Evolutionary conservation across 257 asterid species (phyloP).

Genomic region (Penstemon eatonii): DNA sequence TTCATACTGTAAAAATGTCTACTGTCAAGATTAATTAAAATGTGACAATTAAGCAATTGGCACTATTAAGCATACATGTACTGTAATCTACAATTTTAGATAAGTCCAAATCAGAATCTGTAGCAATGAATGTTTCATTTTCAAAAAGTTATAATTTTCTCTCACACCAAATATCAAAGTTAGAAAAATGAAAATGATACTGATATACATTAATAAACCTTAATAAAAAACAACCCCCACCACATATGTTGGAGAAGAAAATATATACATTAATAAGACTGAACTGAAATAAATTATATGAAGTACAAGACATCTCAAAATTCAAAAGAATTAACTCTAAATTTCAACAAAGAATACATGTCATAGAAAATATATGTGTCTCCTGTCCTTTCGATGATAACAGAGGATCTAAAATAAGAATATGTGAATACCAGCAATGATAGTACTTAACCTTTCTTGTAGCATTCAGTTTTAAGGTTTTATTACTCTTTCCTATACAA

Average conservation of each 20-base stretch:
- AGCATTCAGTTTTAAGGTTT: slow-evolving; percentile 20
- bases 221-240: slow-evolving; percentile 1
- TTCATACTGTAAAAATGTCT: no score
- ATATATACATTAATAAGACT: neutral
- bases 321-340: no score
- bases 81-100: slow-evolving; percentile 35
- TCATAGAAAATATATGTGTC: no score
- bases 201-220: neutral
- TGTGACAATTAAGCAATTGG: neutral
- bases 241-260: neutral
- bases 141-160: slow-evolving; percentile 29
- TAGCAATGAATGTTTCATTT: slow-evolving; percentile 27
- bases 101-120: slow-evolving; percentile 62
- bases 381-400: no score
- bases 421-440: no score
- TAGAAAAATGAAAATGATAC: slow-evolving; percentile 26
- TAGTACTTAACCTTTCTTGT: no score
- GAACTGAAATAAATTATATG: neutral
- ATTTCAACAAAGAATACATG: no score
- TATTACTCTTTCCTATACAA: slow-evolving; percentile 28
- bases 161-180: slow-evolving; percentile 40
- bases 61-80: slow-evolving; percentile 5
- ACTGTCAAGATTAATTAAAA: slow-evolving; percentile 2
- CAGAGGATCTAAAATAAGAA: no score
- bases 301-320: no score